Evolutionary conservation across 2,329 filamentous ascomycete species (phyloP), one percentile per base, ranked within the genome.

Genomic region (Bipolaris gigantea): DNA sequence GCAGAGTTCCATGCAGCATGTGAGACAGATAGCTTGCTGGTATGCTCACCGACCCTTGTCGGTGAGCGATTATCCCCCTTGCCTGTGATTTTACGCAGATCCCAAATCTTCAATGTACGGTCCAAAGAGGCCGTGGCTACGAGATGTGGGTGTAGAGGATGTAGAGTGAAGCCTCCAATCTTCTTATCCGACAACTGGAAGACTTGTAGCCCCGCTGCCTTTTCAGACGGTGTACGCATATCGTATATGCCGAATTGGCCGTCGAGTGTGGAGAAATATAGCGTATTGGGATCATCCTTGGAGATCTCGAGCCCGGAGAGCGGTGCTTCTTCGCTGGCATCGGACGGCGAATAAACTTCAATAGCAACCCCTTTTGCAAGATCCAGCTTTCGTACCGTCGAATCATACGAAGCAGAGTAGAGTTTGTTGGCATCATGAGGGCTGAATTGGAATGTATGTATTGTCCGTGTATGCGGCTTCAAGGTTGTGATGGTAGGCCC

Each of bases 401-500:
- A 94, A 74, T 99, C 94, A 72, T 99, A 97, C 0, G 92, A 97
- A 0, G 89, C 86, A 0, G 92, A 90, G 66, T 88, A 96, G 0
- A 99, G 80, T 0, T 86, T 83, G 38, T 91, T 92, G 0, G 84
- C 79, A 53, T 95, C 89, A 13, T 83, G 81, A 0, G 88, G 84
- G 0, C 89, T 85, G 63, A 96, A 90, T 25, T 89, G 83, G 70
- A 97, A 91, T 0, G 89, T 87, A 1, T 90, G 87, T 46, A 99
- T 96, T 0, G 94, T 97, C 10, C 92, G 83, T 0, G 89, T 87
- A 63, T 99, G 94, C 0, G 90, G 87, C 69, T 97, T 96, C 71
- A 97, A 89, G 0, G 90, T 92, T 0, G 90, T 89, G 15, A 97
- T 90, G n/a, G 86, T 82, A 0, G 92, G 92, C 33, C 90, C 85